Conservation (phyloP, 257 asterid species). For the Solanum gandarillasii region DNA sequence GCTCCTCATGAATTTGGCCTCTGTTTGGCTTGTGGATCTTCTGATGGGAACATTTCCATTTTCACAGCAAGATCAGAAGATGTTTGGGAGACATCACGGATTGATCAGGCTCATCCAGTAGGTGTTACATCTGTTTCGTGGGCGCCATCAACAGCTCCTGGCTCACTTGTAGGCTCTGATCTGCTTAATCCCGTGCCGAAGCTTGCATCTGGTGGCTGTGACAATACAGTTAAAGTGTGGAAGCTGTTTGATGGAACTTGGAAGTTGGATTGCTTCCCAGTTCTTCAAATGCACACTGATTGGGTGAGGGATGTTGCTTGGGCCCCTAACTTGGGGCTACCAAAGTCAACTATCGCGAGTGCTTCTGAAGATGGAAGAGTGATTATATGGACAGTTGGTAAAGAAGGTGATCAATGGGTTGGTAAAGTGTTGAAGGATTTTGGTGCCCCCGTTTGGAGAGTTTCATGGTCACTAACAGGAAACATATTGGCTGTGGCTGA, state of each 20-base stretch:
- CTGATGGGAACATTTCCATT: constrained; percentile 62
- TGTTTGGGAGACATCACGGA: constrained; percentile 51
- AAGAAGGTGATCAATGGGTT: constrained; percentile 54
- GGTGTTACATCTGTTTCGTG: constrained; percentile 75
- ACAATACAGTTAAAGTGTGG: constrained; percentile 62
- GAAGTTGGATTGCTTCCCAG: constrained; percentile 65
- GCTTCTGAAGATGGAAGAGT: constrained; percentile 57
- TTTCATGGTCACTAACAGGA: constrained; percentile 69
- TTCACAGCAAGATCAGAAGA: constrained; percentile 45
- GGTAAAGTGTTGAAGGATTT: constrained; percentile 54
- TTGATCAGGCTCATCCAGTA: constrained; percentile 60
- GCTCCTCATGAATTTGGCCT: constrained; percentile 71
- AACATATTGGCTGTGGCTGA: constrained; percentile 64
- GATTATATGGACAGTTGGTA: constrained; percentile 37
- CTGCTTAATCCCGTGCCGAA: constrained; percentile 35
- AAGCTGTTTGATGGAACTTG: constrained; percentile 44
- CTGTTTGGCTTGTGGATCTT: constrained; percentile 63
- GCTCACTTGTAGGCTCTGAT: constrained; percentile 36
- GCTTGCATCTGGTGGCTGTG: constrained; percentile 67
- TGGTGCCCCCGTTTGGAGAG: constrained; percentile 51
- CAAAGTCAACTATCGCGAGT: constrained; percentile 60
- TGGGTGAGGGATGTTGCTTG: constrained; percentile 73
- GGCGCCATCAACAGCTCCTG: constrained; percentile 61
- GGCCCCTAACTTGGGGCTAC: constrained; percentile 65
- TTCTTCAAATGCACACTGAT: constrained; percentile 52